phyloP scores from a whole-genome alignment of 768 basidiomycete species.

The Amanita exitialis region DNA sequence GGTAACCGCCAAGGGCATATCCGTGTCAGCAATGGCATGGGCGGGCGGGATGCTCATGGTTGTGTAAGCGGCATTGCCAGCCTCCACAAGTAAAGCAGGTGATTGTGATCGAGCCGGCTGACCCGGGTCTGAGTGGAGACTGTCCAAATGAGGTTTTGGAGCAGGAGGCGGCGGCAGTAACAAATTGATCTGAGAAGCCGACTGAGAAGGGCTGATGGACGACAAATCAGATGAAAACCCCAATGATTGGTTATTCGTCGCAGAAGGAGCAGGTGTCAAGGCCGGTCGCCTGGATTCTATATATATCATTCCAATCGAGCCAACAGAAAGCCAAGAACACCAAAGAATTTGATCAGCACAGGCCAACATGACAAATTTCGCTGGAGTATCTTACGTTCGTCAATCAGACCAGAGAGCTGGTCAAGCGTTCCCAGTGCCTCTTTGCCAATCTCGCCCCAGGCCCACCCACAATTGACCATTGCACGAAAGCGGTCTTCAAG shows the following conservation, averaged over 20 bases:
- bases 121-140: neutral
- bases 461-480: slow-evolving; percentile 57
- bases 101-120: slow-evolving; percentile 1
- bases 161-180: slow-evolving; percentile 5
- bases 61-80: slow-evolving; percentile 7
- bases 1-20: slow-evolving; percentile 16
- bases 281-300: neutral
- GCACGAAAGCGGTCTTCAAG: slow-evolving; percentile 54
- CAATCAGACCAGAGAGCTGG: slow-evolving; percentile 10
- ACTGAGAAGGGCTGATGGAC: slow-evolving; percentile 71
- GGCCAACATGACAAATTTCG: neutral
- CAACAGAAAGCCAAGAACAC: neutral
- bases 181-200: slow-evolving; percentile 49
- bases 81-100: neutral
- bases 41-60: slow-evolving; percentile 34
- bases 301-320: neutral
- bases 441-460: slow-evolving; percentile 59
- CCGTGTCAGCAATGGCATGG: slow-evolving; percentile 35
- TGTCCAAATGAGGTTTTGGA: neutral
- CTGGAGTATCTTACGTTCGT: slow-evolving; percentile 1
- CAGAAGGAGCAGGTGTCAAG: neutral
- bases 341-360: slow-evolving; percentile 2
- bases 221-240: slow-evolving; percentile 40
- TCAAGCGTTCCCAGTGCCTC: slow-evolving; percentile 41
- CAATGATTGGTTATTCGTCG: slow-evolving; percentile 11